Conservation (phyloP, 1,284 basidiomycete genomes). For the Wolfiporia cocos region DNA sequence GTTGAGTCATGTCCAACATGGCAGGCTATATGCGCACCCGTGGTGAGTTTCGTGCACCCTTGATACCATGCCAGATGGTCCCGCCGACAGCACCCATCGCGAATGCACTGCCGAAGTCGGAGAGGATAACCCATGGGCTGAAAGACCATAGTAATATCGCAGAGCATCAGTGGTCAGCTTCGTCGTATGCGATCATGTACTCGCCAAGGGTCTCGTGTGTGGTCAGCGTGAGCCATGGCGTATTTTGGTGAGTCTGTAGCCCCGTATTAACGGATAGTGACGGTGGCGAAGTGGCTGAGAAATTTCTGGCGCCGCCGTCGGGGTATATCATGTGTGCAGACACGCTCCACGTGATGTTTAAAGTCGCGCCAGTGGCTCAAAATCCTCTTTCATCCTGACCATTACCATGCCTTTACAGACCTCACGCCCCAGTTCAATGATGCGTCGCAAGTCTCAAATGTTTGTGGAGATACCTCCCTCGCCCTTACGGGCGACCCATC, state of each 20-base stretch:
- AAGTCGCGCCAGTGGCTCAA: slow-evolving; percentile 22
- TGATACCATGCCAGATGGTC: slow-evolving; percentile 98
- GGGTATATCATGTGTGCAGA: slow-evolving; percentile 19
- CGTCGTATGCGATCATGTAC: too few species aligned
- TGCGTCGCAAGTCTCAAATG: too few species aligned
- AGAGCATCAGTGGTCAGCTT: too few species aligned
- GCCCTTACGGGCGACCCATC: too few species aligned
- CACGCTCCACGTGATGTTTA: slow-evolving; percentile 21
- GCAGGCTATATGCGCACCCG: slow-evolving; percentile 49
- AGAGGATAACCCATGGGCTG: slow-evolving; percentile 98
- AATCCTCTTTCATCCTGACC: slow-evolving; percentile 12
- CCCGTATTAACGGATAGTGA: slow-evolving; percentile 16
- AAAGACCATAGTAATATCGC: too few species aligned
- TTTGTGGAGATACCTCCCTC: too few species aligned
- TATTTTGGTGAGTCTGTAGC: slow-evolving; percentile 11
- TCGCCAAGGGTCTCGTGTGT: slow-evolving; percentile 89
- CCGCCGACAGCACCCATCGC: slow-evolving; percentile 95
- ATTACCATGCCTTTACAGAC: slow-evolving; percentile 14
- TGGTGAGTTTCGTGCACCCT: slow-evolving; percentile 96
- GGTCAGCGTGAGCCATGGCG: slow-evolving; percentile 80
- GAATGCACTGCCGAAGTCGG: slow-evolving; percentile 97
- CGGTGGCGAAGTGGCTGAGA: slow-evolving; percentile 13
- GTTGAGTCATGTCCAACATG: neutral
- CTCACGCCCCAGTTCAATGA: neutral
- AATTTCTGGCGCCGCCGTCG: slow-evolving; percentile 18